Conservation (phyloP, 2,329 filamentous ascomycete species). For the Juglanconis juglandina region DNA sequence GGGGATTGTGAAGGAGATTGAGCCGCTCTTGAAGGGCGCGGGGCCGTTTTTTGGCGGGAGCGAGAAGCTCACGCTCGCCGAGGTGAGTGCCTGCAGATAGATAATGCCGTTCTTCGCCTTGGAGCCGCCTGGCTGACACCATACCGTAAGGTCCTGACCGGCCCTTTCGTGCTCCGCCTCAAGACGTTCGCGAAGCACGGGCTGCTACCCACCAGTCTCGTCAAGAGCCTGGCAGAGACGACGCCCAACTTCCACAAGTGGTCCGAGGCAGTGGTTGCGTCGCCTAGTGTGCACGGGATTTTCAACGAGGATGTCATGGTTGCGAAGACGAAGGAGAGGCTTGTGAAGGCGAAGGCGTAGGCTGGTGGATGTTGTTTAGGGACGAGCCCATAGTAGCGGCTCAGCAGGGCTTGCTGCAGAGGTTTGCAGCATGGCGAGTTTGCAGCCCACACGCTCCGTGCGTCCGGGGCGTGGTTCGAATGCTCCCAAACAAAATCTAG, state of each 20-base stretch:
- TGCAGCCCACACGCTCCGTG: too few relatives aligned
- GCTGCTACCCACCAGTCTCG: constrained; percentile 48
- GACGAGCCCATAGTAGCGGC: too few relatives aligned
- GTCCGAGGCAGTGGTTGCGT: constrained; percentile 55
- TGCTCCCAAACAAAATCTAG: too few relatives aligned
- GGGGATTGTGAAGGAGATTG: constrained; percentile 65
- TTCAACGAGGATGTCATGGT: constrained; percentile 53
- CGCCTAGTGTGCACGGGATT: constrained; percentile 64
- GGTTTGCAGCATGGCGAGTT: too few relatives aligned
- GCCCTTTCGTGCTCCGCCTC: constrained; percentile 22
- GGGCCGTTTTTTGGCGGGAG: constrained; percentile 64
- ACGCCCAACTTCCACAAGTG: constrained; percentile 68
- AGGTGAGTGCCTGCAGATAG: constrained; percentile 48
- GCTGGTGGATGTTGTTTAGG: too few relatives aligned
- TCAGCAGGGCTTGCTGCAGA: too few relatives aligned
- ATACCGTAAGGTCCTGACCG: constrained; percentile 22
- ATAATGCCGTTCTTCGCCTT: background rate
- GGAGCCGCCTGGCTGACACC: background rate
- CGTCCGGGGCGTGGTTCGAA: too few relatives aligned
- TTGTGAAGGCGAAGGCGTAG: constrained; percentile 24
- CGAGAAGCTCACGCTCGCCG: constrained; percentile 65
- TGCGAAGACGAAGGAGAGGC: constrained; percentile 38
- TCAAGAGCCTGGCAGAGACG: constrained; percentile 44
- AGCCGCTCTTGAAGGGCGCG: constrained; percentile 60
- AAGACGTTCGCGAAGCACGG: constrained; percentile 41